These are phyloP conservation scores for Argentina anserina DNA, from an alignment of 306 rosid species.

Conservation along the genomic window DNA sequence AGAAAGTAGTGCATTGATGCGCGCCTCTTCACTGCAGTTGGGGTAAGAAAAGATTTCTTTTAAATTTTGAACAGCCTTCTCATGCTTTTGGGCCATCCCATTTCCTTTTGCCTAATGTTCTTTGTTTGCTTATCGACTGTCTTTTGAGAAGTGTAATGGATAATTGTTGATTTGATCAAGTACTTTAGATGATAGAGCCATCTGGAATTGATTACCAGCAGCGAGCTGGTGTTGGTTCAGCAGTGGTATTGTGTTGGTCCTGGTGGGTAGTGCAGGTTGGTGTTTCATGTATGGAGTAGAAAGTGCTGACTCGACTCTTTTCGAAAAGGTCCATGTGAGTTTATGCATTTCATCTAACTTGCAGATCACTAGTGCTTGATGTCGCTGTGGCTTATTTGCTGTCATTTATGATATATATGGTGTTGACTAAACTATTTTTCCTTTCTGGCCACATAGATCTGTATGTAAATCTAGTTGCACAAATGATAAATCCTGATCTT, in stretches of 20 bases:
- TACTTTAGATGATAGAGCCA: not conserved
- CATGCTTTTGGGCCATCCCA: not conserved
- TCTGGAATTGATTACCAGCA: slow-evolving; percentile 7
- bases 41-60: not conserved
- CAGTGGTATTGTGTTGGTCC: not conserved
- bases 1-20: not conserved
- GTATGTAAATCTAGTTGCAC: not conserved
- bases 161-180: slow-evolving; percentile 7
- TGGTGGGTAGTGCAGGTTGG: slow-evolving; percentile 5
- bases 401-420: slow-evolving; percentile 4
- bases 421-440: not conserved
- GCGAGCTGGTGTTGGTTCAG: not conserved
- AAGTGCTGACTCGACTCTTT: not conserved
- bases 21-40: not conserved
- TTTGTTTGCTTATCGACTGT: not conserved
- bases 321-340: not conserved
- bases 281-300: not conserved
- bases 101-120: not conserved
- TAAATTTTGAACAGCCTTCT: not conserved
- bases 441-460: not conserved
- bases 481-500: not conserved
- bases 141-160: not conserved
- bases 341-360: not conserved
- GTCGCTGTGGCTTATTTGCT: not conserved
- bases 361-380: not conserved